Conservation (phyloP, 2,329 filamentous ascomycete species). For the Ophioceras dolichostomum region DNA sequence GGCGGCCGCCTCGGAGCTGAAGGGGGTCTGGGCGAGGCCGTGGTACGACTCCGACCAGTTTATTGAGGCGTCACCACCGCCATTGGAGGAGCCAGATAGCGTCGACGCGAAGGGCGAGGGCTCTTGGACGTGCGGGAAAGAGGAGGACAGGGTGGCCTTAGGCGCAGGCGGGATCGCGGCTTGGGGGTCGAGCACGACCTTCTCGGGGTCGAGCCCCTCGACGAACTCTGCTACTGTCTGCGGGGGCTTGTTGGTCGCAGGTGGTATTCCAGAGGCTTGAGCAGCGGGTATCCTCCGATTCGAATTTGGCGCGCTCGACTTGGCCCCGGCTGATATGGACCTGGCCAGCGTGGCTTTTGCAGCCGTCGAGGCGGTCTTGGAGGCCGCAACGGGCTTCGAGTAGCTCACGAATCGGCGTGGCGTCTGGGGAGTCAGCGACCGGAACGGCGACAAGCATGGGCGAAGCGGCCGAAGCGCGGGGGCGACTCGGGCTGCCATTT, state of each 20-base stretch:
- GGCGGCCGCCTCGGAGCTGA: slow-evolving; percentile 55
- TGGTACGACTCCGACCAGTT: slow-evolving; percentile 83
- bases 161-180: slow-evolving; percentile 15
- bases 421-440: too few relatives aligned
- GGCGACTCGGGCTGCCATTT: neutral
- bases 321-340: neutral
- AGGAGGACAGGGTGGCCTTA: slow-evolving; percentile 14
- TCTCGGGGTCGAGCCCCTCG: too few relatives aligned
- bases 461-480: neutral
- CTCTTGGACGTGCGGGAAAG: too few relatives aligned
- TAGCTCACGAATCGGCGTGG: neutral
- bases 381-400: neutral
- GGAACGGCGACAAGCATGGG: neutral
- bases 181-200: slow-evolving; percentile 14
- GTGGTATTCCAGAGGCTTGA: too few relatives aligned
- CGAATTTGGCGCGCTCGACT: too few relatives aligned
- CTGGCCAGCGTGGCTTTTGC: neutral
- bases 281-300: too few relatives aligned
- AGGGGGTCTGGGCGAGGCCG: slow-evolving; percentile 59
- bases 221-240: too few relatives aligned
- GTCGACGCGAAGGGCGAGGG: slow-evolving; percentile 18
- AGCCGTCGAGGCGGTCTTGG: neutral
- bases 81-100: slow-evolving; percentile 7
- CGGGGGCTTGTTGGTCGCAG: too few relatives aligned
- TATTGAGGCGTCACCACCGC: slow-evolving; percentile 16